Evolutionary conservation across 495 filamentous ascomycete genomes (phyloP).

Genomic region (Xylaria flabelliformis): DNA sequence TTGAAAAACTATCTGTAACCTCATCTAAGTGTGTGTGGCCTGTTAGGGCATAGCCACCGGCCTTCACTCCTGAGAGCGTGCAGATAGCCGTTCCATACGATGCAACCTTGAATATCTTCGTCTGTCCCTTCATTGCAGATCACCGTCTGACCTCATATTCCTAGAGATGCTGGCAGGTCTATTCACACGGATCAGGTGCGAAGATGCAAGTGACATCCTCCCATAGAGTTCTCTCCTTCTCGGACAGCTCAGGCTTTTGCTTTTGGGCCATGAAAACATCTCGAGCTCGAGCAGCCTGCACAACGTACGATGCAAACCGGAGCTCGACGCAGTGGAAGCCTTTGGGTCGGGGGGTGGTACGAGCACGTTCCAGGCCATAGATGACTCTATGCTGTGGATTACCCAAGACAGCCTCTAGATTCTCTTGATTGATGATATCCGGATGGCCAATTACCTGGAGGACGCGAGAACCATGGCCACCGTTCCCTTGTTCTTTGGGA

Average conservation of each 20-base stretch:
- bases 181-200: constrained; percentile 21
- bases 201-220: neutral
- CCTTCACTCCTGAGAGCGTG: neutral
- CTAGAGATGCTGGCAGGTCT: neutral
- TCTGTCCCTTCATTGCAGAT: neutral
- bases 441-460: constrained; percentile 8
- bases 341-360: neutral
- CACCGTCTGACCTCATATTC: neutral
- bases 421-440: neutral
- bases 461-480: constrained; percentile 7
- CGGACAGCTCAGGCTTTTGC: neutral
- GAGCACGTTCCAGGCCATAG: constrained; percentile 5
- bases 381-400: neutral
- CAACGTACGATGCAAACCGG: constrained; percentile 11
- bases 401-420: neutral
- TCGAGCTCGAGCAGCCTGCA: constrained; percentile 1
- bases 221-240: constrained; percentile 14
- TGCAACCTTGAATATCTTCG: neutral
- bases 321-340: constrained; percentile 8
- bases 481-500: neutral
- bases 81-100: neutral
- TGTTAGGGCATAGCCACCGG: too few species aligned
- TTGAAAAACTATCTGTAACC: too few species aligned
- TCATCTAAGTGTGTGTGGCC: too few species aligned
- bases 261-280: constrained; percentile 15